Conservation (phyloP, 2,329 filamentous ascomycete species). For the Alternaria ventricosa region DNA sequence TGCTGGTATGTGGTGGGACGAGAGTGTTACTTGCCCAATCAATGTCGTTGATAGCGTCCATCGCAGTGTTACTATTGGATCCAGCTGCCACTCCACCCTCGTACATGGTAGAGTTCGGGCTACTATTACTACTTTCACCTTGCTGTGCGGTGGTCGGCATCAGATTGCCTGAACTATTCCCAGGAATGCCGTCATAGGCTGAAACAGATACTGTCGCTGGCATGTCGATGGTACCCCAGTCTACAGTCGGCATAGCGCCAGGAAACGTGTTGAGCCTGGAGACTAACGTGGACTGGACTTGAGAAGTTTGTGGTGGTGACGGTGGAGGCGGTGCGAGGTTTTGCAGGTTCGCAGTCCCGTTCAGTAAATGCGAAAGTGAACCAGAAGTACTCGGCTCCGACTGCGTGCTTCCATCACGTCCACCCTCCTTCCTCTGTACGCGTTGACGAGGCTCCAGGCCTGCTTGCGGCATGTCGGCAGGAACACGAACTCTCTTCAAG, state of each 20-base stretch:
- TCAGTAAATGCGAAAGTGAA: background rate
- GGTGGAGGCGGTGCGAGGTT: slow-evolving; percentile 7
- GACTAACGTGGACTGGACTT: slow-evolving; percentile 1
- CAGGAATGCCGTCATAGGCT: background rate
- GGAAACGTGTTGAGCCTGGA: slow-evolving; percentile 17
- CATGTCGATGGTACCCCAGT: slow-evolving; percentile 36
- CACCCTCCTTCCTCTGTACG: slow-evolving; percentile 3
- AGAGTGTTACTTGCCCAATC: slow-evolving; percentile 65
- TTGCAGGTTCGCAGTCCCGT: background rate
- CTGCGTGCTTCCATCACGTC: slow-evolving; percentile 11
- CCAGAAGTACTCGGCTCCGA: background rate
- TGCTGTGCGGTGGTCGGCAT: background rate
- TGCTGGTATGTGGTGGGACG: background rate
- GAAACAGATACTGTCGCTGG: slow-evolving; percentile 2
- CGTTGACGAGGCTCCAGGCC: slow-evolving; percentile 35
- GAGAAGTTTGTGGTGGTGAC: background rate
- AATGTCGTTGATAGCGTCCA: slow-evolving; percentile 57
- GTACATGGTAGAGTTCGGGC: slow-evolving; percentile 4
- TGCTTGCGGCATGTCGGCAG: slow-evolving; percentile 51
- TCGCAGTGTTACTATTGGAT: slow-evolving; percentile 23
- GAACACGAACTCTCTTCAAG: slow-evolving; percentile 65
- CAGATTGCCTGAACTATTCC: background rate
- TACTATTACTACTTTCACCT: slow-evolving; percentile 5
- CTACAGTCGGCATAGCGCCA: slow-evolving; percentile 31
- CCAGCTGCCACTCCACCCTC: background rate